Evolutionary conservation across 2,329 filamentous ascomycete species (phyloP).

Genomic region (Catunica adiposa): DNA sequence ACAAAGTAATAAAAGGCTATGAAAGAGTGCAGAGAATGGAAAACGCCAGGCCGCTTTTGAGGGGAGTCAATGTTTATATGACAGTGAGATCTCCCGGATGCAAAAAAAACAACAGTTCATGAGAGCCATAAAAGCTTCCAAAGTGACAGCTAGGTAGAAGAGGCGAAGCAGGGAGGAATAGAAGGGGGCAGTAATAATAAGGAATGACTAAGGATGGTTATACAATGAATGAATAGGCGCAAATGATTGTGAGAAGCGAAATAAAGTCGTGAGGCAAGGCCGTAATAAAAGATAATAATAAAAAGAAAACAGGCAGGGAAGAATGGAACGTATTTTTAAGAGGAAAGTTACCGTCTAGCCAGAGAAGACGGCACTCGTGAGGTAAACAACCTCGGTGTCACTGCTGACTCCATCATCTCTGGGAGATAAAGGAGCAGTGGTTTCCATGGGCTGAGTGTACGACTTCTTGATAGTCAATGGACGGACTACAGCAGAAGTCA

Average conservation of each 20-base stretch:
- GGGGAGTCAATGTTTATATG: not conserved
- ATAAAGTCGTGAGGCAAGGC: not conserved
- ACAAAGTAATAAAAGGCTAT: not conserved
- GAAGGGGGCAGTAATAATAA: no score
- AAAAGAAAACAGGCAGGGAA: conserved; percentile 3
- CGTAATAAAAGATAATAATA: conserved; percentile 6
- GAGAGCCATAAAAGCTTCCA: not conserved
- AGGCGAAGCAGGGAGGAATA: not conserved
- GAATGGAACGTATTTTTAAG: conserved; percentile 6
- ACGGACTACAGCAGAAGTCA: not conserved
- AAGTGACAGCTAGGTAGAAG: not conserved
- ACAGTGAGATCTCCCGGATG: not conserved
- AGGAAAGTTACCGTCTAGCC: conserved; percentile 19
- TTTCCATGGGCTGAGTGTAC: conserved; percentile 19
- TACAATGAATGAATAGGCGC: not conserved
- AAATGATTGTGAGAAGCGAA: conserved; percentile 3
- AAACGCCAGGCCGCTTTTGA: not conserved
- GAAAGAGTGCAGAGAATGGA: not conserved
- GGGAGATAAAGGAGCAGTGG: conserved; percentile 4
- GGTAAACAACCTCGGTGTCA: conserved; percentile 24
- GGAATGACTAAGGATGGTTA: not conserved
- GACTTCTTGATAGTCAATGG: conserved; percentile 23
- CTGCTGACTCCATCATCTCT: conserved; percentile 20
- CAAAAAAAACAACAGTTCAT: not conserved
- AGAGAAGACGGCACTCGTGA: conserved; percentile 34